Percentiles rank a stretch among this genome's conserved stretches.
phyloP scores from a whole-genome alignment of 2,329 filamentous ascomycete species.

The Mycosphaerella arachidis region DNA sequence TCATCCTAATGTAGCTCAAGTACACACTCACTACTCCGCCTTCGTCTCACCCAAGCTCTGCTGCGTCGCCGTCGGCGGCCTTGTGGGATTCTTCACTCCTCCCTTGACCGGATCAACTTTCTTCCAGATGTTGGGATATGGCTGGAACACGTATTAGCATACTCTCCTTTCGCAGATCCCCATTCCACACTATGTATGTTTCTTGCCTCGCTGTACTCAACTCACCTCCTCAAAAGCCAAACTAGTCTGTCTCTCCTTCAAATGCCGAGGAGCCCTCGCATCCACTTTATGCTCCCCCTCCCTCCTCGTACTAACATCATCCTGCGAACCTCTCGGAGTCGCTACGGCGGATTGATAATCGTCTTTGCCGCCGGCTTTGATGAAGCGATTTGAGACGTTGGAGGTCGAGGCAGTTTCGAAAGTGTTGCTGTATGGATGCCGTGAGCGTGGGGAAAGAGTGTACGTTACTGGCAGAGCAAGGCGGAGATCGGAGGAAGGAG shows the following conservation, averaged over 20 bases:
- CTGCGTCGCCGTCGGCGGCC: background rate
- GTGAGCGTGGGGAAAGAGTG: background rate
- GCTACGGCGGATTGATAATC: background rate
- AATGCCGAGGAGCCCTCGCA: background rate
- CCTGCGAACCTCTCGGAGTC: background rate
- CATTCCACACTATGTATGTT: no score
- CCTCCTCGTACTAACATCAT: background rate
- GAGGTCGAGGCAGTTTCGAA: background rate
- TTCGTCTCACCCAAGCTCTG: background rate
- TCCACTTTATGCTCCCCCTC: background rate
- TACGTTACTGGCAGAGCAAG: background rate
- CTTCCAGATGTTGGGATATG: background rate
- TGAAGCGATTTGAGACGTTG: constrained; percentile 3
- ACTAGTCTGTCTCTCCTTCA: background rate
- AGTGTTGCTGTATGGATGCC: background rate
- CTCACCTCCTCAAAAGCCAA: background rate
- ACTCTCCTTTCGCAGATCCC: no score
- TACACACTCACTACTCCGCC: background rate
- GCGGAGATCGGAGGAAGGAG: background rate
- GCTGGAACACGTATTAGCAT: background rate
- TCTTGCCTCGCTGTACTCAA: no score
- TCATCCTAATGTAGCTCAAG: no score
- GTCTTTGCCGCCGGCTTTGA: background rate
- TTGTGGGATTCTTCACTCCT: background rate
- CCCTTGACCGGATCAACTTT: background rate